Evolutionary conservation across 176 grass and related monocot species (phyloP).

Genomic region (Zoysia pacifica): DNA sequence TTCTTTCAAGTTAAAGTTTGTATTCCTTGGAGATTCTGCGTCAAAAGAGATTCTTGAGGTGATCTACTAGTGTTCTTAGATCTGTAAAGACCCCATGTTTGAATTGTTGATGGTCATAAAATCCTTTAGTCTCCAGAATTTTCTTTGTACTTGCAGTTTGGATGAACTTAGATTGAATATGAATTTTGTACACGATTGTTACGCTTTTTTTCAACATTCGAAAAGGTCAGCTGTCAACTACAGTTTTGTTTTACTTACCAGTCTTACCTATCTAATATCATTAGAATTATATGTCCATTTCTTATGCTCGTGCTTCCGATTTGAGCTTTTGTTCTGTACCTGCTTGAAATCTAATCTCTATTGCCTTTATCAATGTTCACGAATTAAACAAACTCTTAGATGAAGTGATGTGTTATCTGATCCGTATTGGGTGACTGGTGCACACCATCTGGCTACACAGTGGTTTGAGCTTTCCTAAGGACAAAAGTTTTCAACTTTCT

Average conservation of each 20-base stretch:
- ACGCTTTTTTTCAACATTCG: background rate
- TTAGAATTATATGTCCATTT: background rate
- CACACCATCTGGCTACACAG: background rate
- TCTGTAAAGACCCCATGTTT: background rate
- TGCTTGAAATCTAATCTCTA: background rate
- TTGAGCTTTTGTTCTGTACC: background rate
- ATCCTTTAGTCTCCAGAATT: background rate
- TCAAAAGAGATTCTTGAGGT: background rate
- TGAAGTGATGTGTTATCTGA: slow-evolving; percentile 15
- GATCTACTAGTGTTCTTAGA: slow-evolving; percentile 7
- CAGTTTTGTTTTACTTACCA: slow-evolving; percentile 13
- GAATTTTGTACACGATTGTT: background rate
- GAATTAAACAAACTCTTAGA: slow-evolving; percentile 1
- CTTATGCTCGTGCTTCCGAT: background rate
- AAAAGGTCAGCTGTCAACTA: background rate
- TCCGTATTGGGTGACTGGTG: background rate
- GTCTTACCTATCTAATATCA: slow-evolving; percentile 1
- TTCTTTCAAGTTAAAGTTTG: background rate
- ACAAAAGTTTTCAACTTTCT: slow-evolving; percentile 14
- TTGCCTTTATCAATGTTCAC: slow-evolving; percentile 10
- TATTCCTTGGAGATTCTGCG: background rate
- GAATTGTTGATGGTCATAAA: background rate
- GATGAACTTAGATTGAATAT: background rate
- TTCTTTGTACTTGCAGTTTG: background rate
- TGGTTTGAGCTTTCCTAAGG: background rate